Evolutionary conservation across 306 rosid genomes (phyloP), one percentile per base, ranked within the genome.

Genomic region (Fragaria vesca): DNA sequence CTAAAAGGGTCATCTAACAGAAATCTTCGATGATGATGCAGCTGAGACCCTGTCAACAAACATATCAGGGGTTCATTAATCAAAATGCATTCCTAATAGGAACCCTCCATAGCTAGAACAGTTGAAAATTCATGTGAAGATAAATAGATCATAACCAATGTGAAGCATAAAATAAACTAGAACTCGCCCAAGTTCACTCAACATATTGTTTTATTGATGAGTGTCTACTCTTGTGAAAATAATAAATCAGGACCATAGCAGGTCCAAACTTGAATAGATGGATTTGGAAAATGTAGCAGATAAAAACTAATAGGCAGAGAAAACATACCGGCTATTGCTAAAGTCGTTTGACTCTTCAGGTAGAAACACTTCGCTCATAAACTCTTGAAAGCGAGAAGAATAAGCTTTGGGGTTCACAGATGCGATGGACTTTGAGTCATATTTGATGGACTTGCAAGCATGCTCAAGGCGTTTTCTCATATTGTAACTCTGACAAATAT

Each of bases 371-470:
- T 72, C 58, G 57, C 78, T 65, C 52, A 84, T 75, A 74, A 84
- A 86, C 76, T 84, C 84, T 67, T 83, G 86, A 71, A 84, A 84
- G 24, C 90, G 87, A 73, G 75, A 54, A 57, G 88, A 81, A 71
- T 84, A 87, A 61, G 58, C 79, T 84, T 79, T 81, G 68, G 90
- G 88, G 55, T 87, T 87, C 66, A 87, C 79, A 12, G 88, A 67
- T 3, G 78, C 45, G 62, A 87, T 77, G 54, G 78, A 63, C 74
- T 74, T 74, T 2, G 83, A 74, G 71, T 84, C 86, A 10, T 76
- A 84, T 45, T 84, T 85, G 16, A 87, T 30, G 1, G 88, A 80
- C 78, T 79, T 87, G 83, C 78, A 81, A 30, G 81, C 81, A 81
- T 84, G 88, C 77, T 87, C 86, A 42, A 84, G 73, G 12, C 86